Evolutionary conservation across 495 filamentous ascomycete species (phyloP), one percentile per base, ranked within the genome.

Genomic region (Aspergillus olivimuriae): DNA sequence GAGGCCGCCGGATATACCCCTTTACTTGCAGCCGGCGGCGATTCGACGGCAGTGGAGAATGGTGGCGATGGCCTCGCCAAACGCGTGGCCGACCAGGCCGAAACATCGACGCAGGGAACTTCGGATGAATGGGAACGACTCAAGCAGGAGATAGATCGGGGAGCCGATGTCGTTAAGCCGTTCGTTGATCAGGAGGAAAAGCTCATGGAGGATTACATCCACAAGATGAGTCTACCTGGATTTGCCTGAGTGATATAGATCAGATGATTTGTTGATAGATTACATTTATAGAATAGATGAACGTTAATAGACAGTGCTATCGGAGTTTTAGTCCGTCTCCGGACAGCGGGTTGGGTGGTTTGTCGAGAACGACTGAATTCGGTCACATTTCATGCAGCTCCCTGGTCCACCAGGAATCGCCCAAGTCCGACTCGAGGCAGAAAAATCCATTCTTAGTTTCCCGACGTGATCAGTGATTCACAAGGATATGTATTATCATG

Each of bases 1-100:
- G 60, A 72, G 40, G 77, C 81, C 24, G 76, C 74, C 12, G 74
- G 75, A 2, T 55, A 91, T 55, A 65, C 91, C 15, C 51, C 58
- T 12, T 26, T 54, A 11, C n/a, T 15, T 41, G 8, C 34, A 32
- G 2, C 18, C 23, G 4, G 17, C 12, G 37, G 43, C 23, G 19
- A 32, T 10, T 9, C 46, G 10, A 52, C 41, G 12, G 49, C 34
- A 3, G 43, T 34, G 3, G 39, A 51, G 38, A 48, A 48, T 32
- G 46, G 40, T n/a, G 24, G 39, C 20, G 40, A 32, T 5, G 41
- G 47, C 14, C 42, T 41, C 17, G 26, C 43, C 2, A 50, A 53
- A 43, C 46, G 44, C 17, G n/a, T 21, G 4, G 34, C 34, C n/a
- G n/a, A n/a, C n/a, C n/a, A n/a, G n/a, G n/a, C n/a, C n/a, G n/a